phyloP scores from a whole-genome alignment of 805 yeast species.

The Pichia pseudocactophila region DNA sequence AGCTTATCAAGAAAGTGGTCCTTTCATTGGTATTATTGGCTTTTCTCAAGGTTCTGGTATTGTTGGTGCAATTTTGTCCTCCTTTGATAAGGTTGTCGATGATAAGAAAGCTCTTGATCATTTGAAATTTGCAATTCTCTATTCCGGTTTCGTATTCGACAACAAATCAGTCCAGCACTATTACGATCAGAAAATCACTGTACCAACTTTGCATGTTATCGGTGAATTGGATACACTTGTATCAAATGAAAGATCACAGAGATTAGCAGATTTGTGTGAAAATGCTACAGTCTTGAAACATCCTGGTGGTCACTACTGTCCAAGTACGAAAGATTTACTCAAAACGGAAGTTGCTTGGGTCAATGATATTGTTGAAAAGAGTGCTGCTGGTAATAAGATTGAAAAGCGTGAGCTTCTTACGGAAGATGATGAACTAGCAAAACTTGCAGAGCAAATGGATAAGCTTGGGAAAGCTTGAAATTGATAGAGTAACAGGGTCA shows the following conservation, averaged over 20 bases:
- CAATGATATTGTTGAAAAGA: conserved; percentile 16
- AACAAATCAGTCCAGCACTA: conserved; percentile 22
- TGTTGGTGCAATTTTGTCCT: conserved; percentile 58
- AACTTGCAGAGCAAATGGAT: conserved; percentile 21
- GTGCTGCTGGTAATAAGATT: conserved; percentile 2
- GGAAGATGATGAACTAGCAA: conserved; percentile 17
- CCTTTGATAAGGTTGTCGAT: conserved; percentile 43
- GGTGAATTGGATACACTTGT: conserved; percentile 89
- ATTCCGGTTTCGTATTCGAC: conserved; percentile 47
- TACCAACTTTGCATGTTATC: conserved; percentile 59
- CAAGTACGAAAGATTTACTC: conserved; percentile 55
- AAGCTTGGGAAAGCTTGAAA: conserved; percentile 25
- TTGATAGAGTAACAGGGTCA: too few relatives aligned
- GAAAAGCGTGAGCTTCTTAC: too few relatives aligned
- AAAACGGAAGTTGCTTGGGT: conserved; percentile 30
- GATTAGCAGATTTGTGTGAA: conserved; percentile 47
- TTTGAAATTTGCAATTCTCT: conserved; percentile 66
- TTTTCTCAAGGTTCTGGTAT: conserved; percentile 94
- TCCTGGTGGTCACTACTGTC: conserved; percentile 97
- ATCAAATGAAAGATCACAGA: conserved; percentile 57
- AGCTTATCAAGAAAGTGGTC: conserved; percentile 54
- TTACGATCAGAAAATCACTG: conserved; percentile 22
- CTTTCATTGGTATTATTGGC: conserved; percentile 83
- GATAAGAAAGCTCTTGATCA: conserved; percentile 33
- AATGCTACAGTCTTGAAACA: conserved; percentile 50